Evolutionary conservation across 2,329 filamentous ascomycete genomes (phyloP).

Genomic region (Didymosphaeria variabile): DNA sequence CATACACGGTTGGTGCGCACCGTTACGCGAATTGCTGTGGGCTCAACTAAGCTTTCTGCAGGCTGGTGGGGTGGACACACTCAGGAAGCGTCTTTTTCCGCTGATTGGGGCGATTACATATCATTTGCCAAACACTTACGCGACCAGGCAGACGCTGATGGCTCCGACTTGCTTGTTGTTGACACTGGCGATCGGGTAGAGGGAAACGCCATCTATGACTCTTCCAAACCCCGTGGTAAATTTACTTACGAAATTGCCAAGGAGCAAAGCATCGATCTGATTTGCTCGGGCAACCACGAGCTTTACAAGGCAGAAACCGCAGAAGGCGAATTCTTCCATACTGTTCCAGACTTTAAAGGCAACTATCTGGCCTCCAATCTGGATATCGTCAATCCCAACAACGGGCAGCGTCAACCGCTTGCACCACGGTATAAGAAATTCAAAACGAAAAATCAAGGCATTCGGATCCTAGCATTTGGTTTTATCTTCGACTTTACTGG

Average conservation of each 20-base stretch:
- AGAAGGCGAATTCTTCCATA: conserved; percentile 78
- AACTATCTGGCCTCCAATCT: conserved; percentile 92
- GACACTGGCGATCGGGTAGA: conserved; percentile 95
- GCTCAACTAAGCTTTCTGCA: conserved; percentile 82
- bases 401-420: conserved; percentile 76
- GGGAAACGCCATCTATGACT: conserved; percentile 94
- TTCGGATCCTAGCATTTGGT: conserved; percentile 86
- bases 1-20: conserved; percentile 76
- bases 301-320: conserved; percentile 84
- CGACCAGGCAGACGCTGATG: conserved; percentile 77
- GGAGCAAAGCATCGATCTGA: conserved; percentile 81
- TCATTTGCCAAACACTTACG: conserved; percentile 89
- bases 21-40: too few relatives aligned
- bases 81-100: conserved; percentile 76
- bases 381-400: conserved; percentile 80
- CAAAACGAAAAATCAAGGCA: conserved; percentile 86
- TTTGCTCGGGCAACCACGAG: conserved; percentile 94
- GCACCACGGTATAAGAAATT: conserved; percentile 88
- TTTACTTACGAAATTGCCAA: conserved; percentile 89
- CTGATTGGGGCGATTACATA: conserved; percentile 97
- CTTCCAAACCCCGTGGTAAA: conserved; percentile 83
- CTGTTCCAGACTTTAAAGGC: conserved; percentile 81
- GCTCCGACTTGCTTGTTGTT: conserved; percentile 87
- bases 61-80: conserved; percentile 78
- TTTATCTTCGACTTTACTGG: conserved; percentile 94